A percentile compares a stretch with the other conserved stretches of the same genome.
These are phyloP conservation scores for Trichosporon asahii DNA, from an alignment of 1,284 basidiomycete species.

Conservation along the genomic window DNA sequence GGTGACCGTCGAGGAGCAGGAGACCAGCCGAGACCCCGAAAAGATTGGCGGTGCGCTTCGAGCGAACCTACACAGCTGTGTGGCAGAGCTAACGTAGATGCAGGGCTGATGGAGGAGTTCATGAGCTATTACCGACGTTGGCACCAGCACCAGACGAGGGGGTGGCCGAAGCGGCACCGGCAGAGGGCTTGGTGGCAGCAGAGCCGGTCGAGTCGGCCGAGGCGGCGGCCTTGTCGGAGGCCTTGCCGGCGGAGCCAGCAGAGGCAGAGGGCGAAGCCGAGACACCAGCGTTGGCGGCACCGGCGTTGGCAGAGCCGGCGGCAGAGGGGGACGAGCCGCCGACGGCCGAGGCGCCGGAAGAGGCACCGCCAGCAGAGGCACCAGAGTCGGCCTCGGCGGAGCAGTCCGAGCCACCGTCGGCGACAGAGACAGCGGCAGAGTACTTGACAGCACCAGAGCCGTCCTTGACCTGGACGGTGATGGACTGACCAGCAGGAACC, in stretches of 20 bases:
- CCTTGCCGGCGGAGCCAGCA: too few relatives aligned
- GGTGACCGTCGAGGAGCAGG: too few relatives aligned
- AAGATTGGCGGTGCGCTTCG: too few relatives aligned
- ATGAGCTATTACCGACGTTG: slow-evolving; percentile 17
- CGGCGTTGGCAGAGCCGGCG: slow-evolving; percentile 8
- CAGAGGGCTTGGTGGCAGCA: slow-evolving; percentile 4
- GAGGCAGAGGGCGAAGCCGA: slow-evolving; percentile 11
- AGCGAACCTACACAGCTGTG: too few relatives aligned
- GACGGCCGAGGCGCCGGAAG: slow-evolving; percentile 6
- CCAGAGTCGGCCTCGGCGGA: neutral
- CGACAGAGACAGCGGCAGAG: slow-evolving; percentile 32
- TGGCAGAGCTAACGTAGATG: too few relatives aligned
- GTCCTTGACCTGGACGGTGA: slow-evolving; percentile 43
- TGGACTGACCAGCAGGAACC: slow-evolving; percentile 55
- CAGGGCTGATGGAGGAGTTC: too few relatives aligned
- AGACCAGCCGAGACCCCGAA: too few relatives aligned
- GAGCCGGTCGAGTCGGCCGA: slow-evolving; percentile 11
- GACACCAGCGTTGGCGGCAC: neutral
- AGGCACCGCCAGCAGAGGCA: slow-evolving; percentile 12
- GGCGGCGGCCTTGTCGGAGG: neutral
- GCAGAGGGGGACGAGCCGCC: slow-evolving; percentile 16
- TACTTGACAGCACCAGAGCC: slow-evolving; percentile 39
- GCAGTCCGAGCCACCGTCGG: slow-evolving; percentile 14
- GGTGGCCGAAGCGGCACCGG: slow-evolving; percentile 12
- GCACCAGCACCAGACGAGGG: slow-evolving; percentile 13